Percentiles rank a stretch among this genome's conserved stretches.
These are phyloP conservation scores for Uronychia binucleata DNA, from an alignment of 73 alveolate genomes.

Conservation along the genomic window DNA sequence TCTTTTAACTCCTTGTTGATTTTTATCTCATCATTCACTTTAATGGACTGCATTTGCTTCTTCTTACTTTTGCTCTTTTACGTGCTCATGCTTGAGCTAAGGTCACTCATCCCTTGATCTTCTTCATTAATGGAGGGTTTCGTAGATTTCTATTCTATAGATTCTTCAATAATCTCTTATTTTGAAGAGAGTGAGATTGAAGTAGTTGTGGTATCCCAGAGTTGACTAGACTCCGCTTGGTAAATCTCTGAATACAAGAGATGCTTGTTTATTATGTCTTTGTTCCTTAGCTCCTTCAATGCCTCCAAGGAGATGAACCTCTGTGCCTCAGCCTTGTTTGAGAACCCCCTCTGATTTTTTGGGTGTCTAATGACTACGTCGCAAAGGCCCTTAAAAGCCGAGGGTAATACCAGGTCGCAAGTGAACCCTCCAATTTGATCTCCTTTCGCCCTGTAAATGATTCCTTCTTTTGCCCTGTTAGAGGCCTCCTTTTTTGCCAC, in stretches of 20 bases:
- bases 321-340: neutral
- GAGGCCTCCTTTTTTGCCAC: neutral
- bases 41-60: too few relatives aligned
- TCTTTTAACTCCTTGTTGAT: too few relatives aligned
- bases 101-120: too few relatives aligned
- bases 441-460: neutral
- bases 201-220: too few relatives aligned
- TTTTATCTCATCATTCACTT: too few relatives aligned
- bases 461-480: neutral
- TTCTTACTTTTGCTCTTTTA: too few relatives aligned
- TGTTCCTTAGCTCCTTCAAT: neutral
- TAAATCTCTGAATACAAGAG: neutral
- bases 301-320: neutral
- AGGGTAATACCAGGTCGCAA: neutral
- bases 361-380: neutral
- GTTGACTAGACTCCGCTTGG: neutral
- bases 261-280: neutral
- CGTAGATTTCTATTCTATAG: too few relatives aligned
- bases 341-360: neutral
- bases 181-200: too few relatives aligned
- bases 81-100: too few relatives aligned
- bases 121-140: too few relatives aligned
- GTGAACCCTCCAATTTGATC: neutral
- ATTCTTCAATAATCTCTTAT: too few relatives aligned
- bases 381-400: neutral